phyloP scores from a whole-genome alignment of 1,284 basidiomycete genomes.

The Cryptococcus sp. region DNA sequence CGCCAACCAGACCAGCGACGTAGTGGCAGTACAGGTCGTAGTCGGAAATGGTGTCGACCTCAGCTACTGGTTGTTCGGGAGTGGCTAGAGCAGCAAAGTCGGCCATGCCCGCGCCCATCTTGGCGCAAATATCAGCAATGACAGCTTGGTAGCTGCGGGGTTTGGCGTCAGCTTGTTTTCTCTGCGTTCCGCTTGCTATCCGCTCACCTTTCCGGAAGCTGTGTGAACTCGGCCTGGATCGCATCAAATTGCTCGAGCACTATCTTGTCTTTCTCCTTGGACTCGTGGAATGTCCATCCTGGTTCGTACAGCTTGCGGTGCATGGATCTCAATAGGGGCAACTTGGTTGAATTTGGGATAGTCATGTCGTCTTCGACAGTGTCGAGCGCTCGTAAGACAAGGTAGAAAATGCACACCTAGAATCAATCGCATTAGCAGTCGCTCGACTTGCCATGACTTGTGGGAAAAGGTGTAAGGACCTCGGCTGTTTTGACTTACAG shows the following conservation, averaged over 20 bases:
- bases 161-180: background rate
- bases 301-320: constrained; percentile 77
- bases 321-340: constrained; percentile 81
- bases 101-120: constrained; percentile 96
- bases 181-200: background rate
- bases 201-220: constrained; percentile 66
- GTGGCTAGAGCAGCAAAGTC: constrained; percentile 85
- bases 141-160: constrained; percentile 70
- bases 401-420: constrained; percentile 92
- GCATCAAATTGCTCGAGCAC: constrained; percentile 83
- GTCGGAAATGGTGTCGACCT: constrained; percentile 71
- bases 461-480: too few species aligned
- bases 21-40: constrained; percentile 99
- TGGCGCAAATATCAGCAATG: constrained; percentile 77
- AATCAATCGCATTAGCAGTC: background rate
- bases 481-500: constrained; percentile 61
- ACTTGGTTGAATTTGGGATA: constrained; percentile 80
- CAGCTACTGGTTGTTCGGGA: constrained; percentile 66
- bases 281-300: constrained; percentile 85
- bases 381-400: constrained; percentile 89
- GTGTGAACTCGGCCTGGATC: constrained; percentile 79
- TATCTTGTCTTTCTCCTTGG: constrained; percentile 84
- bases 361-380: constrained; percentile 99
- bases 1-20: constrained; percentile 96
- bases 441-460: too few species aligned